phyloP scores from a whole-genome alignment of 2,329 filamentous ascomycete genomes.

The Ophiosphaerella herpotricha region DNA sequence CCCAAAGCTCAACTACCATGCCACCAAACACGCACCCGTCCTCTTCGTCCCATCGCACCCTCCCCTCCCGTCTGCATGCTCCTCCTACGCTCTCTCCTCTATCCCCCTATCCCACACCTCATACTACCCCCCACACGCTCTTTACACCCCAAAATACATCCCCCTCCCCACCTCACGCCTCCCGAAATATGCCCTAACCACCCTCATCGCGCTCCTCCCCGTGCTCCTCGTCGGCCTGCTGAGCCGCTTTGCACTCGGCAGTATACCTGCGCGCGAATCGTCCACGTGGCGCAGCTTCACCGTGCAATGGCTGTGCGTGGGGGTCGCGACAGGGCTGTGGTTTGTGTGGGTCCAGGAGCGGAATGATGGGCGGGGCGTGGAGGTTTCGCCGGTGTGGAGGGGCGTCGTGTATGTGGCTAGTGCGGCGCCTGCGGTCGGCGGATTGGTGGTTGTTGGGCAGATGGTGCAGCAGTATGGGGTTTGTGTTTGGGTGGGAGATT shows the following conservation, averaged over 20 bases:
- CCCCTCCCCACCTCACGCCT: slow-evolving; percentile 4
- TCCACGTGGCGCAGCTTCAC: slow-evolving; percentile 28
- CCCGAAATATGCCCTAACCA: slow-evolving; percentile 7
- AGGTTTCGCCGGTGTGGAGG: slow-evolving; percentile 4
- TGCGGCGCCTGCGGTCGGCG: slow-evolving; percentile 25
- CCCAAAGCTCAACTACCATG: slow-evolving; percentile 8
- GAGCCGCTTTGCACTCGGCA: slow-evolving; percentile 25
- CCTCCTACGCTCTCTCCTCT: neutral
- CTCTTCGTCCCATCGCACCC: slow-evolving; percentile 15
- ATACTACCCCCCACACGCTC: neutral
- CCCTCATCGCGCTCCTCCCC: slow-evolving; percentile 17
- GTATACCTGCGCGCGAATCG: slow-evolving; percentile 18
- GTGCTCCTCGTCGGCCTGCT: slow-evolving; percentile 29
- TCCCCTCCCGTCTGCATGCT: neutral
- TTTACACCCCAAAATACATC: neutral
- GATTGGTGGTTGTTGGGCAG: slow-evolving; percentile 33
- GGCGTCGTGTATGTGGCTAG: slow-evolving; percentile 8
- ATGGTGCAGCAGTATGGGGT: slow-evolving; percentile 34
- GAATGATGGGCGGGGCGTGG: slow-evolving; percentile 12
- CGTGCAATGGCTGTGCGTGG: slow-evolving; percentile 26
- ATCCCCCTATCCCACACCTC: neutral
- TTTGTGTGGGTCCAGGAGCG: slow-evolving; percentile 19
- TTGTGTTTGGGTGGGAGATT: slow-evolving; percentile 21
- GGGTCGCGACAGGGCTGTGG: slow-evolving; percentile 13
- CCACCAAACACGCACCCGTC: slow-evolving; percentile 7